Base-by-base conservation (phyloP, 257 asterid species). In the Henckelia pumila region DNA sequence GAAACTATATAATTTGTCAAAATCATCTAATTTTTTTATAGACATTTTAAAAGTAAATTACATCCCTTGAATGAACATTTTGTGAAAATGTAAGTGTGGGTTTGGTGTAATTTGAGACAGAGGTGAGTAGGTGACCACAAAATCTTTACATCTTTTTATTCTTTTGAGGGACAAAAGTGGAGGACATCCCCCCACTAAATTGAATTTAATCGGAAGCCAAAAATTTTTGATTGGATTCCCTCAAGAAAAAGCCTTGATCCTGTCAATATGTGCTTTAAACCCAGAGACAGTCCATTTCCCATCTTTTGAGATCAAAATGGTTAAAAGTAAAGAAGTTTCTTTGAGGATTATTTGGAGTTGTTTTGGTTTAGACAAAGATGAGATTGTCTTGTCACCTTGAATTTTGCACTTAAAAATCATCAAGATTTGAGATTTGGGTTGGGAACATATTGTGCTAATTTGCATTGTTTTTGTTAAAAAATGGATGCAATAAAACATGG, bases 131-230 rank as follows among this genome's bases (percentile, higher is more conserved):
- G 44, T 40, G 64, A 59, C 58, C 53, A 13, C 55, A 63, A 66
- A 30, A 63, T 73, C 56, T 66, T 57, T 64, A 70, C 1, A 70
- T 65, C 67, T 65, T 57, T 78, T 67, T 64, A 72, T 63, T 68
- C 82, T 71, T 82, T 79, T 62, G 64, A 76, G 83, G 76, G 80
- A 71, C 78, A 73, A 6, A 10, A 66, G 24, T 56, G 67, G 63
- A 22, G 69, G 21, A 69, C 73, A 47, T 44, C n/a, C 52, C 26
- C 13, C 61, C n/a, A 67, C 53, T 64, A 56, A 71, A 30, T 61
- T 21, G 65, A 63, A 62, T 67, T 71, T 75, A 59, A 73, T 67
- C 60, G 22, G 9, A 2, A 6, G 19, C 22, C 3, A 25, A 20
- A 16, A 55, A 28, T 53, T 57, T 10, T 56, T 53, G 7, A 21